Percentiles rank a stretch among this genome's conserved stretches.
Evolutionary conservation across 768 basidiomycete species (phyloP).

Genomic region (Leccinellum rugosiceps): DNA sequence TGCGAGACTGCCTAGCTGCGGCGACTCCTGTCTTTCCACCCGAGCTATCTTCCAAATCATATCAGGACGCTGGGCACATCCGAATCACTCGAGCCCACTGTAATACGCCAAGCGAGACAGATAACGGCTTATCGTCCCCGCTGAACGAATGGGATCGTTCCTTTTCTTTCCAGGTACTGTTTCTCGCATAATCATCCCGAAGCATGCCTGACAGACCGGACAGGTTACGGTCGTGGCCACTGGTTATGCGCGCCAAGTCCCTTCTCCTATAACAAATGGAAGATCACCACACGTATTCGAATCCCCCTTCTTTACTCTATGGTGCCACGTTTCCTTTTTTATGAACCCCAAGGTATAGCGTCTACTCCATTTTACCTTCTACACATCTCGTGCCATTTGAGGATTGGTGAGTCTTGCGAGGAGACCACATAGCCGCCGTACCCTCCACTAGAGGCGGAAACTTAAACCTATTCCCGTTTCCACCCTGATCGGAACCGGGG

Average conservation of each 20-base stretch:
- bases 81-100: too few relatives aligned
- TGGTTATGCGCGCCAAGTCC: background rate
- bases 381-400: background rate
- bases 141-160: background rate
- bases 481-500: background rate
- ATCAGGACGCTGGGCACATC: too few relatives aligned
- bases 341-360: background rate
- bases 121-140: too few relatives aligned
- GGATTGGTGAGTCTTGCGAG: background rate
- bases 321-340: background rate
- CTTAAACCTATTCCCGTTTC: background rate
- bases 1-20: too few relatives aligned
- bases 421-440: background rate
- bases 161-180: background rate
- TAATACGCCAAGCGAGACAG: too few relatives aligned
- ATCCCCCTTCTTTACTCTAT: background rate
- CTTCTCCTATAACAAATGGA: background rate
- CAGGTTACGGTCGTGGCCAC: too few relatives aligned
- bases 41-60: too few relatives aligned
- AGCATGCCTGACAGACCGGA: too few relatives aligned
- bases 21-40: too few relatives aligned
- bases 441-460: background rate
- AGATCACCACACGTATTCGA: background rate
- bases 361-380: background rate
- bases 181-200: too few relatives aligned